Evolutionary conservation across 345 rosid species (phyloP).

Genomic region (Lumnitzera racemosa): DNA sequence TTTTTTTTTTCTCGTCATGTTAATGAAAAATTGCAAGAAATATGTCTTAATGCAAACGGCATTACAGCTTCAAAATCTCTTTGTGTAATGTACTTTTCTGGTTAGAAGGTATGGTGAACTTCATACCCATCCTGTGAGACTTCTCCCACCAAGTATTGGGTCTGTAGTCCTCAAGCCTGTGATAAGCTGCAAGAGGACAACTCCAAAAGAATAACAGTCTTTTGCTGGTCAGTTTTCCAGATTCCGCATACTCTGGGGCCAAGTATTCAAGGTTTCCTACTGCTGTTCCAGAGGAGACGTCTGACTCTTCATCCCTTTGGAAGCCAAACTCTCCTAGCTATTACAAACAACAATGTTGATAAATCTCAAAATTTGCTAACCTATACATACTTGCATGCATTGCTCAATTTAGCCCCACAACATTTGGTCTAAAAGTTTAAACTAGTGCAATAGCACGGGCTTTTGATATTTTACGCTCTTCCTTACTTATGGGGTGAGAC

Average conservation of each 20-base stretch:
- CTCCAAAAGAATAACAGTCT: slow-evolving; percentile 32
- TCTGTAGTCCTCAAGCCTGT: slow-evolving; percentile 19
- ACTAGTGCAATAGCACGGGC: too few relatives aligned
- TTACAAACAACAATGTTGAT: neutral
- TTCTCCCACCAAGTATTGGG: slow-evolving; percentile 2
- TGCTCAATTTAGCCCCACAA: too few relatives aligned
- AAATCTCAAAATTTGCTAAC: neutral
- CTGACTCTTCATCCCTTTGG: slow-evolving; percentile 1
- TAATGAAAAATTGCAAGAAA: neutral
- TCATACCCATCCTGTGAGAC: slow-evolving; percentile 26
- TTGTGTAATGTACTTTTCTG: neutral
- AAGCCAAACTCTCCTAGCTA: slow-evolving; percentile 29
- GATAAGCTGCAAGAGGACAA: slow-evolving; percentile 33
- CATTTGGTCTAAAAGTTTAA: too few relatives aligned
- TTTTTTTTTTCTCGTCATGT: too few relatives aligned
- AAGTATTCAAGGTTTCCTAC: slow-evolving; percentile 8
- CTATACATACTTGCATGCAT: neutral
- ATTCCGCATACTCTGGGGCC: slow-evolving; percentile 28
- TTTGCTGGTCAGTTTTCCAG: slow-evolving; percentile 11
- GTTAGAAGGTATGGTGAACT: neutral
- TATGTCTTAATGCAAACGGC: neutral
- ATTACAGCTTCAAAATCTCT: neutral
- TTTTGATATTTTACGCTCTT: too few relatives aligned
- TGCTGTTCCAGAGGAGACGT: neutral
- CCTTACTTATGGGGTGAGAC: too few relatives aligned